A percentile compares a stretch with the other conserved stretches of the same genome.
These are phyloP conservation scores for Fusarium sp. DNA, from an alignment of 2,329 filamentous ascomycete species.

Conservation along the genomic window DNA sequence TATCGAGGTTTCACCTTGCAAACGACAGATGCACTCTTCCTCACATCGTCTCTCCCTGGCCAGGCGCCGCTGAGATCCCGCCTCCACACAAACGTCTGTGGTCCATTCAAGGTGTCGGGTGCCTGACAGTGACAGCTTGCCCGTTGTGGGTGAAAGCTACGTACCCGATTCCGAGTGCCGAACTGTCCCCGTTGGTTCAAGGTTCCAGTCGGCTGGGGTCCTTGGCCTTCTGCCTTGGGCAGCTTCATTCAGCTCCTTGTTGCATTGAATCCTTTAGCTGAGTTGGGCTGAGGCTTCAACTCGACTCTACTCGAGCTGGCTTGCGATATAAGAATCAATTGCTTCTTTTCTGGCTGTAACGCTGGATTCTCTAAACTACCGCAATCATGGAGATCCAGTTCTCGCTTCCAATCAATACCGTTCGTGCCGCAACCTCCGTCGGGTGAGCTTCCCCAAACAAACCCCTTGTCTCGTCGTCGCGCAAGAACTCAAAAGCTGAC, in stretches of 20 bases:
- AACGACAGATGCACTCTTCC: background rate
- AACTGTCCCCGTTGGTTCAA: constrained; percentile 2
- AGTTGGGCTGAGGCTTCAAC: constrained; percentile 9
- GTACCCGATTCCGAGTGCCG: constrained; percentile 27
- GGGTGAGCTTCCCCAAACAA: constrained; percentile 36
- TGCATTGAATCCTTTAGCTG: constrained; percentile 8
- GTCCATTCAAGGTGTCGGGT: background rate
- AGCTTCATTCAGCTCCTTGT: constrained; percentile 11
- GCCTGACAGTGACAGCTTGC: background rate
- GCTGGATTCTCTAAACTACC: constrained; percentile 9
- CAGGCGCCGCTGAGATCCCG: constrained; percentile 20
- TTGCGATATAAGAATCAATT: background rate
- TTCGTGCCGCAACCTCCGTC: constrained; percentile 29
- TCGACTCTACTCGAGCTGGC: background rate
- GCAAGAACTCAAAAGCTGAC: constrained; percentile 18
- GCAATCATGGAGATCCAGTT: constrained; percentile 53
- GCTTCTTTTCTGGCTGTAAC: background rate
- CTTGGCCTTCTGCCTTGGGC: constrained; percentile 24
- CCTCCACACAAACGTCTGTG: constrained; percentile 13
- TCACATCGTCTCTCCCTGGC: background rate
- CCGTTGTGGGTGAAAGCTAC: constrained; percentile 5
- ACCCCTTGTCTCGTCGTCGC: constrained; percentile 9
- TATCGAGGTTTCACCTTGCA: background rate
- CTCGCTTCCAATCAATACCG: constrained; percentile 44
- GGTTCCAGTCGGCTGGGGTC: constrained; percentile 2